Evolutionary conservation across 1,139 yeast species (phyloP), one percentile per base, ranked within the genome.

Genomic region (Geotrichum restrictum): DNA sequence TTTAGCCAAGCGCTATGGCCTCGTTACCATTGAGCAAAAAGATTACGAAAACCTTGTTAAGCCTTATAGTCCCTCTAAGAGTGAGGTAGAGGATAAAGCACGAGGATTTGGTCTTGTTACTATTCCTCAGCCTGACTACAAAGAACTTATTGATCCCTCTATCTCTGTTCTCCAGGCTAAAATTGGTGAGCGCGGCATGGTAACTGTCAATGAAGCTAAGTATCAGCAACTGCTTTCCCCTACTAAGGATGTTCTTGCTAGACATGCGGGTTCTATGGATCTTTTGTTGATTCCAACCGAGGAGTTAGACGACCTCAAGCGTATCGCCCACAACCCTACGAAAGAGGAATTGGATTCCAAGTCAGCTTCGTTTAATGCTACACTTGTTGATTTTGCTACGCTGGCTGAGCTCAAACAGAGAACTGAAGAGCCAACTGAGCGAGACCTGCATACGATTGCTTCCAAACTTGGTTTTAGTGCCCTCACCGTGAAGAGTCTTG

Each of bases 271-370:
- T 21, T 27, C 41, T 18, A 33, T 47, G 45, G 79, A 80, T 0
- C 67, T 73, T 66, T 69, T 71, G 1, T 67, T 74, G 11, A 50
- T 78, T 2, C 59, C 68, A 8, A 52, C 56, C n/a, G 62, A 62
- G 7, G 74, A 70, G 38, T 60, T 45, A n/a, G 46, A 29, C n/a
- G 45, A 41, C 3, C 45, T 54, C 14, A 44, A 48, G n/a, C 45
- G 46, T 8, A 62, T 63, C 19, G 75, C 39, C 8, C 34, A 19
- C 19, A 31, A 49, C 11, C 52, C 56, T 29, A 43, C 49, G 3
- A 22, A 31, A 14, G 21, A 34, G 3, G 56, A 50, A 39, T 37
- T 53, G 3, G 40, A 40, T 18, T 3, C 44, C 19, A 34, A 19
- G 36, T 21, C 74, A 1, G 62, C 63, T 5, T 62, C 63, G 14